Evolutionary conservation across 176 grass and related monocot genomes (phyloP), one percentile per base, ranked within the genome.

Genomic region (Pontederia crassipes): DNA sequence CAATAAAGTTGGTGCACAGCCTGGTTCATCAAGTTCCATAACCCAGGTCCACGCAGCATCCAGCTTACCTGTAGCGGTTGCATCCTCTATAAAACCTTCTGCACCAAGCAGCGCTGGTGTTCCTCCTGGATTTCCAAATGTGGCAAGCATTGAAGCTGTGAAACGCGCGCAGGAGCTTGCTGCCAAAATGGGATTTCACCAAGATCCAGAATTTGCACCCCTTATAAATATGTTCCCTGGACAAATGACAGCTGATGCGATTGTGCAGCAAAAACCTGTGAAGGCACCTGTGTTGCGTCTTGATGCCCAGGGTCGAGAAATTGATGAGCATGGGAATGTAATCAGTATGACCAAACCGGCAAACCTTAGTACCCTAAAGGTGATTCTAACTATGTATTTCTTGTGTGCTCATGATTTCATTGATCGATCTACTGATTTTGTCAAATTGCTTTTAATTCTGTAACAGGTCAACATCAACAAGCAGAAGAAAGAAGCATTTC

Each of bases 401-500:
- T 18, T 78, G 28, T 56, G 14, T 49, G 9, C 12, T 62, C 62
- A 27, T 72, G 45, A 28, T 47, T 59, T 80, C 13, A 40, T 45
- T 62, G 59, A 45, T 45, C n/a, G 8, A 40, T 3, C 59, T 62
- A 62, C 20, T n/a, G 35, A 17, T 16, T 45, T 28, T 54, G n/a
- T 15, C 51, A 14, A 54, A 45, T 45, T n/a, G 9, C 1, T 45
- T 62, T 61, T 8, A 20, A 55, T n/a, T 79, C 65, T 26, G 67
- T 70, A 57, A 17, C 69, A 96, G 86, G 91, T 96, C 54, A 96
- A 96, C 48, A 96, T 96, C 77, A 90, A 96, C 74, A 90, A 90
- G 75, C 81, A 87, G 68, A 96, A 96, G 83, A 89, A 81, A 71
- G 93, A 97, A 49, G 87, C 93, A 55, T 97, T 97, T 63, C 93